Conservation (phyloP, 2,329 filamentous ascomycete species). For the Colletotrichum chlorophyti region DNA sequence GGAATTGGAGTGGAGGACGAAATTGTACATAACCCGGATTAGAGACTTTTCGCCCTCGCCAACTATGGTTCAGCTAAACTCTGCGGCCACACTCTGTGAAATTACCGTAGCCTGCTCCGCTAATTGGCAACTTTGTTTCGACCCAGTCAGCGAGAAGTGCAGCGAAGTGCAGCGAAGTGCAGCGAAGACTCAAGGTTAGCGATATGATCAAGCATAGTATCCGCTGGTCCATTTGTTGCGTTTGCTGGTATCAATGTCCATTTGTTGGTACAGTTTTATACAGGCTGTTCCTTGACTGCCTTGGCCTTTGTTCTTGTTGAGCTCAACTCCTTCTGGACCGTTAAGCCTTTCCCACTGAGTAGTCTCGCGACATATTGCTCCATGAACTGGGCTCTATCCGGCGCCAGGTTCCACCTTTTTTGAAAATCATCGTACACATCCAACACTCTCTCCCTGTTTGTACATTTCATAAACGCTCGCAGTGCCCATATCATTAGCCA, state of each 20-base stretch:
- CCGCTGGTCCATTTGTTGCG: neutral
- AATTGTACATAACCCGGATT: slow-evolving; percentile 41
- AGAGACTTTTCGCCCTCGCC: slow-evolving; percentile 36
- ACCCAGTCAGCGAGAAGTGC: too few species aligned
- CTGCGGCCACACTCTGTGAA: neutral
- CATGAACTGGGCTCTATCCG: slow-evolving; percentile 52
- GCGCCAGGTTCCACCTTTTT: slow-evolving; percentile 52
- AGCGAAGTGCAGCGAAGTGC: too few species aligned
- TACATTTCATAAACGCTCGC: slow-evolving; percentile 68
- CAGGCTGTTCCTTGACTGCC: neutral
- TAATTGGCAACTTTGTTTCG: too few species aligned
- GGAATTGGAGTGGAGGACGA: slow-evolving; percentile 33
- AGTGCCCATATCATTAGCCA: slow-evolving; percentile 70
- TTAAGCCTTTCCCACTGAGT: slow-evolving; percentile 39
- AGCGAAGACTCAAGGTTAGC: too few species aligned
- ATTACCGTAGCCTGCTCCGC: too few species aligned
- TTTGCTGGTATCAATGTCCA: slow-evolving; percentile 28
- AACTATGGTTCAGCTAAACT: neutral
- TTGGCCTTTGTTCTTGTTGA: neutral
- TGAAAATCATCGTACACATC: slow-evolving; percentile 60
- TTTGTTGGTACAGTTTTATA: slow-evolving; percentile 10
- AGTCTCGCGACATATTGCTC: slow-evolving; percentile 52
- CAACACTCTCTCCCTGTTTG: slow-evolving; percentile 56
- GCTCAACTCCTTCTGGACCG: neutral
- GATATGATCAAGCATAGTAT: too few species aligned